phyloP scores from a whole-genome alignment of 2,329 filamentous ascomycete species.

The Venturia aucupariae region DNA sequence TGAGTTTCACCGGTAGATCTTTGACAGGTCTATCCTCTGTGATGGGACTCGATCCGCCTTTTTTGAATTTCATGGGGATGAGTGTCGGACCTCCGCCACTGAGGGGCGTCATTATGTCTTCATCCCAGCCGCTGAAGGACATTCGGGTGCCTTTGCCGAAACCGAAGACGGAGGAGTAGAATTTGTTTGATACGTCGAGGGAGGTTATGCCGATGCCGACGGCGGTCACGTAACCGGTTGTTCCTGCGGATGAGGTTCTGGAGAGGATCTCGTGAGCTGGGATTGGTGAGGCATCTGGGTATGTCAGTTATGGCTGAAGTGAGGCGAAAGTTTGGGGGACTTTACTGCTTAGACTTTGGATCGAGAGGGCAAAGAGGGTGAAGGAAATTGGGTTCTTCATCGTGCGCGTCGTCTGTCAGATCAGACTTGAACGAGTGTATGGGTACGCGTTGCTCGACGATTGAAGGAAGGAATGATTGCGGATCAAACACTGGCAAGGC shows the following conservation, averaged over 20 bases:
- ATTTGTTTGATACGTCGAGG: not conserved
- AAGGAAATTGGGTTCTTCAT: not conserved
- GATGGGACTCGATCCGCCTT: not conserved
- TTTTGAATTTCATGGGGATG: slow-evolving; percentile 12
- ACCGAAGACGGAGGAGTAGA: not conserved
- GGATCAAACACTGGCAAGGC: too few relatives aligned
- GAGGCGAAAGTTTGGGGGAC: too few relatives aligned
- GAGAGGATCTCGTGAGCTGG: not conserved
- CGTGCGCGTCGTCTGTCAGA: too few relatives aligned
- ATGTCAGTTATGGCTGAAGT: not conserved
- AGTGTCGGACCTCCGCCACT: not conserved
- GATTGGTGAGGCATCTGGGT: not conserved
- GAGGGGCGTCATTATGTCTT: slow-evolving; percentile 1
- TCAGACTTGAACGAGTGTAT: too few relatives aligned
- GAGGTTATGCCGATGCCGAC: slow-evolving; percentile 7
- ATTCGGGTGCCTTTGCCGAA: slow-evolving; percentile 4
- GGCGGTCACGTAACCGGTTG: not conserved
- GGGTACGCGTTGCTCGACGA: too few relatives aligned
- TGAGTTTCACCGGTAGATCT: slow-evolving; percentile 11
- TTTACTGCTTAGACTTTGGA: not conserved
- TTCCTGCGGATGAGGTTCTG: not conserved
- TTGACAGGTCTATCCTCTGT: not conserved
- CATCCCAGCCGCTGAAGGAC: slow-evolving; percentile 9
- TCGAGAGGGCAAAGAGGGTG: not conserved
- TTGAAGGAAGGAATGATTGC: too few relatives aligned